Base-by-base conservation (phyloP, 352 stramenopile species). In the Globisporangium parvum region DNA sequence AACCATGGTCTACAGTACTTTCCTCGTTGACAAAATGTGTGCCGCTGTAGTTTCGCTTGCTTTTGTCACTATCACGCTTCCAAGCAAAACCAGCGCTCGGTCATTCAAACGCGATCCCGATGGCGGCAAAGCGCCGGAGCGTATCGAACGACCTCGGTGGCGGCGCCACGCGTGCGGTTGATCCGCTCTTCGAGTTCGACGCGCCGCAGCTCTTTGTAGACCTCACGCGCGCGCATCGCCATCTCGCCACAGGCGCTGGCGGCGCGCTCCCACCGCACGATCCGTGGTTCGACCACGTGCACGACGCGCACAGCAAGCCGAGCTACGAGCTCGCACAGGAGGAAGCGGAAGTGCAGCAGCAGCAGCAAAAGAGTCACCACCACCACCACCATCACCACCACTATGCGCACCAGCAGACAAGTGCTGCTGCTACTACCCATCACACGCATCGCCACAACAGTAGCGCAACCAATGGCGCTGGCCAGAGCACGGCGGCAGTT, bases 121-220 rank as follows among this genome's bases (percentile, higher is more conserved):
- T 50, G 39, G 41, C 53, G 39, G 47, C 47, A 33, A 54, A 54
- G 47, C 55, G 55, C 20, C 39, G 48, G 2, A 61, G 55, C 55
- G 48, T 61, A 18, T 59, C 53, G 18, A 31, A 42, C 46, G 18
- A 20, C 18, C 15, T 21, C 23, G 15, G 26, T 31, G 53, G 9
- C 6, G 33, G 14, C 14, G 26, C 40, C 44, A 39, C 39, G 40
- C 20, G 53, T 42, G 45, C 49, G 2, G 53, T 90, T 11, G 77
- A 89, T 61, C 53, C 70, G 48, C 67, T 87, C 17, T 91, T 89
- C 64, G 81, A 87, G 69, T 91, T 91, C 51, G 81, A 89, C 57
- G 78, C 74, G 39, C 73, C 81, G 46, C 73, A 80, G 53, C 55
- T 62, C 37, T 89, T 79, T 50, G 46, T 66, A 21, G 77, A 91